These are phyloP conservation scores for Jackrogersella minutella DNA, from an alignment of 495 filamentous ascomycete genomes.

Conservation along the genomic window DNA sequence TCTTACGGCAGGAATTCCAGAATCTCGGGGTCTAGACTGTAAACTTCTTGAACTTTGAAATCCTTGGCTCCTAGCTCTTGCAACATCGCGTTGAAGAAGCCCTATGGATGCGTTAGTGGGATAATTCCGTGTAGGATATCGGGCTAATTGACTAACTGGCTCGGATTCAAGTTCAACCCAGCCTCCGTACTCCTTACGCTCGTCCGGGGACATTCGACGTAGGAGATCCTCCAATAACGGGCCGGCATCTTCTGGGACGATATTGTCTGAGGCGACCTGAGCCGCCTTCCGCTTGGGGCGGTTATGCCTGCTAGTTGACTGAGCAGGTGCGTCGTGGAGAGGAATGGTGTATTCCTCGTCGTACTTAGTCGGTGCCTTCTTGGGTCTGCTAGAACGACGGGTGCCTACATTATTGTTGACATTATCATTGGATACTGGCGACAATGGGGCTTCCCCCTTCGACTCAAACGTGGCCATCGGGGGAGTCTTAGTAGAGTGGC, in stretches of 20 bases:
- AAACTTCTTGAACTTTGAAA: slow-evolving; percentile 80
- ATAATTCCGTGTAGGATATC: not conserved
- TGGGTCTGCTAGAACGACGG: slow-evolving; percentile 48
- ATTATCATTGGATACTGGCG: not conserved
- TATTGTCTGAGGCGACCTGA: slow-evolving; percentile 32
- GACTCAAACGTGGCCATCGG: slow-evolving; percentile 1
- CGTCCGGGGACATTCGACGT: slow-evolving; percentile 49
- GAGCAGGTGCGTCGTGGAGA: slow-evolving; percentile 7
- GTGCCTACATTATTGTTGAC: not conserved
- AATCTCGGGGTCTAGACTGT: slow-evolving; percentile 72
- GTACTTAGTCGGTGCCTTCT: slow-evolving; percentile 41
- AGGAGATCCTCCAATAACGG: slow-evolving; percentile 50
- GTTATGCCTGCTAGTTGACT: not conserved
- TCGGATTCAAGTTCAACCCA: slow-evolving; percentile 94
- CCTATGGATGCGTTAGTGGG: slow-evolving; percentile 54
- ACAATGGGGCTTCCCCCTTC: not conserved
- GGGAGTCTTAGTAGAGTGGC: not conserved
- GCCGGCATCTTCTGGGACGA: slow-evolving; percentile 40
- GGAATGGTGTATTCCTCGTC: slow-evolving; percentile 34
- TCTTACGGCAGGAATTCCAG: slow-evolving; percentile 71
- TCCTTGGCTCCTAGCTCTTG: slow-evolving; percentile 76
- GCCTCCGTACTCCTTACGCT: slow-evolving; percentile 62
- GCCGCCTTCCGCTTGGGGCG: slow-evolving; percentile 51
- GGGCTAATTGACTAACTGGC: slow-evolving; percentile 64
- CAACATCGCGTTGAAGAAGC: slow-evolving; percentile 85